Evolutionary conservation across 768 basidiomycete species (phyloP).

Genomic region (Boletus vermiculosoides): DNA sequence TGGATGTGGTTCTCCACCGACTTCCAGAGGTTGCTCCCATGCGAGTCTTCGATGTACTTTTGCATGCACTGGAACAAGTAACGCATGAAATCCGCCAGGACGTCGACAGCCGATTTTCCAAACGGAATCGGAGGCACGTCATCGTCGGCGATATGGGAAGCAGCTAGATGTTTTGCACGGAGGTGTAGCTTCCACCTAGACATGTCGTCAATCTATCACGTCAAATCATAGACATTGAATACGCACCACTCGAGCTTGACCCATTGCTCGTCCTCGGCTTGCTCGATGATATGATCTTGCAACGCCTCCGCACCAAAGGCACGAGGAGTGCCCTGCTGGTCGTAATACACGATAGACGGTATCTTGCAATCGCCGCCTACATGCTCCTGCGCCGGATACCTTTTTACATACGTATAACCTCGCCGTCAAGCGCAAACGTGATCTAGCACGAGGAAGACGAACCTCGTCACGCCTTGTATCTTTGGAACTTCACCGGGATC

Average conservation of each 20-base stretch:
- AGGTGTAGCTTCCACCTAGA: constrained; percentile 41
- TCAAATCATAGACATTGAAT: neutral
- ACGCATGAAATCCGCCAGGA: constrained; percentile 47
- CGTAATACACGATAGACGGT: constrained; percentile 49
- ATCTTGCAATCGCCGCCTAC: constrained; percentile 47
- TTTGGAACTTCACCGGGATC: constrained; percentile 39
- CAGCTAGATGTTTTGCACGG: constrained; percentile 34
- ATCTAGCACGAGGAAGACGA: constrained; percentile 13
- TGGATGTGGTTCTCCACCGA: constrained; percentile 43
- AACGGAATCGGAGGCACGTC: constrained; percentile 42
- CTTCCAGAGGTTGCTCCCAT: constrained; percentile 47
- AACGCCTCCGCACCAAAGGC: constrained; percentile 48
- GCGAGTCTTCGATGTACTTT: constrained; percentile 48
- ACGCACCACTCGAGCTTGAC: constrained; percentile 45
- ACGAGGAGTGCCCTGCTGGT: constrained; percentile 36
- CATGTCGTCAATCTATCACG: neutral
- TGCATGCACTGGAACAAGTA: constrained; percentile 46
- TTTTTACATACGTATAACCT: constrained; percentile 1
- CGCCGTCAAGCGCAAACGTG: neutral
- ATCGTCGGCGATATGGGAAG: constrained; percentile 31
- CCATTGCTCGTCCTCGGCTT: constrained; percentile 46
- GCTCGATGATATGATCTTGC: constrained; percentile 38
- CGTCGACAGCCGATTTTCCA: constrained; percentile 40
- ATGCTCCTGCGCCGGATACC: constrained; percentile 44
- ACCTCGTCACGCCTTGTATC: constrained; percentile 37